Percentiles rank a stretch among this genome's conserved stretches.
Evolutionary conservation across 306 rosid species (phyloP).

Genomic region (Rosa chinensis): DNA sequence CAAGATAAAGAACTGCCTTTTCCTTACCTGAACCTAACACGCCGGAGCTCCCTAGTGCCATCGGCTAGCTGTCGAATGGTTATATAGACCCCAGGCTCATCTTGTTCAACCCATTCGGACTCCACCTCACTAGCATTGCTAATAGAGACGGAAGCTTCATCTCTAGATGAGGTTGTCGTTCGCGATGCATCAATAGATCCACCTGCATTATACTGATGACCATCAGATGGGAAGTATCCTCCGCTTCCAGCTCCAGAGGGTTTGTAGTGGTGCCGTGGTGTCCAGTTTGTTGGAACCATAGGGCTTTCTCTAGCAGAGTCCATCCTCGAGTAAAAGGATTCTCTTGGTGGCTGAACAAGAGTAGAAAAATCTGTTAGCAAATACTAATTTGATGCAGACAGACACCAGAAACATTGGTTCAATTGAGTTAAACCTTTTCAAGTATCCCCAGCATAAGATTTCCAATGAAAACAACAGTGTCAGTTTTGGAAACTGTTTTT

Average conservation of each 20-base stretch:
- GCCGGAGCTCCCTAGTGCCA: slow-evolving; percentile 83
- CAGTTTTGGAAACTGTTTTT: not conserved
- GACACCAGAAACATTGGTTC: not conserved
- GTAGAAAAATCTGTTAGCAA: slow-evolving; percentile 24
- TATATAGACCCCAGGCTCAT: slow-evolving; percentile 82
- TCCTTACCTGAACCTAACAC: slow-evolving; percentile 81
- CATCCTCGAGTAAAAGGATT: slow-evolving; percentile 51
- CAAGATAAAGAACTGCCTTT: not conserved
- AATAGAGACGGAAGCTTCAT: slow-evolving; percentile 63
- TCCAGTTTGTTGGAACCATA: slow-evolving; percentile 49
- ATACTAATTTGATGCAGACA: not conserved
- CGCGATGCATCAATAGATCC: slow-evolving; percentile 58
- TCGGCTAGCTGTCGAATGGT: slow-evolving; percentile 75
- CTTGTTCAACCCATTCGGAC: slow-evolving; percentile 86
- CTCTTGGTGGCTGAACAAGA: slow-evolving; percentile 46
- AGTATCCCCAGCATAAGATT: not conserved
- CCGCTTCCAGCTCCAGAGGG: slow-evolving; percentile 50
- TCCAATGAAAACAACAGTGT: not conserved
- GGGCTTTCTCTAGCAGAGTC: slow-evolving; percentile 62
- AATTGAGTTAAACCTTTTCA: not conserved
- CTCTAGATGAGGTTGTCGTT: slow-evolving; percentile 77
- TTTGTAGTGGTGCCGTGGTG: slow-evolving; percentile 49
- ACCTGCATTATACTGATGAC: slow-evolving; percentile 40
- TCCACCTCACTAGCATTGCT: slow-evolving; percentile 78
- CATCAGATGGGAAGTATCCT: slow-evolving; percentile 50